A percentile compares a stretch with the other conserved stretches of the same genome.
Evolutionary conservation across 495 filamentous ascomycete genomes (phyloP).

Genomic region (Cryomyces antarcticus): DNA sequence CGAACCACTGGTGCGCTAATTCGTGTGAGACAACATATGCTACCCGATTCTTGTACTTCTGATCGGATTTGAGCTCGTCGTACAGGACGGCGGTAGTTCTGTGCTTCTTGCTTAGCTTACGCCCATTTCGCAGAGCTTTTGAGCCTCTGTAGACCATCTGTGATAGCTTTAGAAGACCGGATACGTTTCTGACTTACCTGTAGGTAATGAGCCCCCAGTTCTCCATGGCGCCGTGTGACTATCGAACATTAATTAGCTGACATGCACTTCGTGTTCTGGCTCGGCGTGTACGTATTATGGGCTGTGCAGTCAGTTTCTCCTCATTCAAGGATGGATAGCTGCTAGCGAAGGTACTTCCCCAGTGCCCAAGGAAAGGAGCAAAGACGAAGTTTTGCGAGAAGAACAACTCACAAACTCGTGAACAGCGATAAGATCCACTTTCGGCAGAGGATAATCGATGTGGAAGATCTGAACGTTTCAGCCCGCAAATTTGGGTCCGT

Average conservation of each 20-base stretch:
- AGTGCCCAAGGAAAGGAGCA: too few species aligned
- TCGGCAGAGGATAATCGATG: constrained; percentile 88
- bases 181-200: constrained; percentile 6
- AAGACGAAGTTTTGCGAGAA: neutral
- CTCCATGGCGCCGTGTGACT: constrained; percentile 54
- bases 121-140: too few species aligned
- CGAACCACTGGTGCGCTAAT: constrained; percentile 96
- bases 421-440: constrained; percentile 84
- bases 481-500: neutral
- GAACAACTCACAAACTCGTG: constrained; percentile 65
- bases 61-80: constrained; percentile 76
- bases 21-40: constrained; percentile 93
- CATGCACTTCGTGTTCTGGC: neutral
- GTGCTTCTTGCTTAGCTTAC: neutral
- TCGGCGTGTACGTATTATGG: constrained; percentile 15
- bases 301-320: constrained; percentile 6
- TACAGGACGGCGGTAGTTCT: constrained; percentile 80
- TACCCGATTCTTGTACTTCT: constrained; percentile 70
- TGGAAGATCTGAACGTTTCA: constrained; percentile 40
- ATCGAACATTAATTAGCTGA: constrained; percentile 17
- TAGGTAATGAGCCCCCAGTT: constrained; percentile 95
- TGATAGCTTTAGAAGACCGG: too few species aligned
- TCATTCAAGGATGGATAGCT: neutral
- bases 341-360: neutral
- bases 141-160: too few species aligned